Evolutionary conservation across 345 rosid species (phyloP), one percentile per base, ranked within the genome.

Genomic region (Balakata baccata): DNA sequence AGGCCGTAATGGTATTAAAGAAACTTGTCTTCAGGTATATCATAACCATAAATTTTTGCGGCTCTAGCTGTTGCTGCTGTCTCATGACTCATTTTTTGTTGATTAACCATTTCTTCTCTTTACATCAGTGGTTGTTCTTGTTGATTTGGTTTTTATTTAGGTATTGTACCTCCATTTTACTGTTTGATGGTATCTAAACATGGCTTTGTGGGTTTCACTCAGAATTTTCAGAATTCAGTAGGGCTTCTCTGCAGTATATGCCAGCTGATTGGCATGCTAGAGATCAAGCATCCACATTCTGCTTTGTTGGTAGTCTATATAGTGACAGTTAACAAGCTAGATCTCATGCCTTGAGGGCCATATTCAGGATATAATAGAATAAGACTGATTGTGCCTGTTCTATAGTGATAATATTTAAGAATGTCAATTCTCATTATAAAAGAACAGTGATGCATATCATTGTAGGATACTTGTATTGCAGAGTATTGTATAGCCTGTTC

Each of bases 1-100:
- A 83, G 98, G 98, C 75, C 98, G 98, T 74, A 94, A 94, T 86
- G 98, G 98, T 69, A 94, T 94, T 78, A 94, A 94, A 80, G 98
- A 94, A 86, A 94, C 98, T 67, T 94, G 97, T 82, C 97, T 94
- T 81, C 97, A 94, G 98, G 98, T 92, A 87, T 64, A 72, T 68
- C 62, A 14, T 22, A 51, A 23, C 23, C 46, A 7, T 75, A 25
- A 41, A 63, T 64, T 12, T 51, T 53, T 50, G 25, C 16, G 52
- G 43, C 25, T 14, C 29, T 81, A 25, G 67, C 56, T 74, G 66
- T 11, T 69, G 63, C 62, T 47, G 66, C 73, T n/a, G 58, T 67
- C 17, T 38, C 61, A 18, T 64, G 41, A 39, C 39, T 64, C 54
- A 38, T 46, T 34, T 46, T 51, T 76, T 56, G 70, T 22, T 25